Percentiles rank a stretch among this genome's conserved stretches.
These are phyloP conservation scores for Fusarium sp. DNA, from an alignment of 2,329 filamentous ascomycete genomes.

Conservation along the genomic window DNA sequence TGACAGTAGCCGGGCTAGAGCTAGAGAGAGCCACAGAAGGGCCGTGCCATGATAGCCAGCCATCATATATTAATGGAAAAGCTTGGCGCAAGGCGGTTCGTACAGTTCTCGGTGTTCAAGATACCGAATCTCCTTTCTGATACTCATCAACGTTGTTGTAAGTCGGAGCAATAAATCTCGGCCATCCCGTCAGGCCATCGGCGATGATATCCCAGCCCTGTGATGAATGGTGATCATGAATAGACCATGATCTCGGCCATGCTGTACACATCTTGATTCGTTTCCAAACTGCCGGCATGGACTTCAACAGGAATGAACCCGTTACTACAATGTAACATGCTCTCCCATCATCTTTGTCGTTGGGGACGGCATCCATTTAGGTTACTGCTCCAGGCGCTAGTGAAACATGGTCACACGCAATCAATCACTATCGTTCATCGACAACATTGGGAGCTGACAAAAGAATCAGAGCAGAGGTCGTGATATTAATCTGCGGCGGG, in stretches of 20 bases:
- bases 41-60: constrained; percentile 21
- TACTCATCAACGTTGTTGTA: background rate
- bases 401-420: constrained; percentile 43
- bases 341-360: constrained; percentile 18
- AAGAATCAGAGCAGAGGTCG: constrained; percentile 20
- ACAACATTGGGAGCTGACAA: constrained; percentile 10
- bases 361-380: constrained; percentile 19
- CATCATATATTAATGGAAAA: constrained; percentile 16
- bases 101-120: constrained; percentile 1
- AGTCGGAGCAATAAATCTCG: background rate
- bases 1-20: constrained; percentile 32
- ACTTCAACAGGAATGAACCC: constrained; percentile 4
- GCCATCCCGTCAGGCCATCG: background rate
- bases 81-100: constrained; percentile 17
- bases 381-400: constrained; percentile 28
- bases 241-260: background rate
- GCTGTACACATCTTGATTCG: constrained; percentile 7
- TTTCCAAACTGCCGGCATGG: constrained; percentile 6
- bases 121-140: background rate
- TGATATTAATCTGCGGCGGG: constrained; percentile 37
- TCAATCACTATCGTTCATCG: constrained; percentile 20
- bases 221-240: constrained; percentile 8
- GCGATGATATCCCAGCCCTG: background rate
- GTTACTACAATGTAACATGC: constrained; percentile 20
- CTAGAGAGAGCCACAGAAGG: constrained; percentile 24